Conservation (phyloP, 139 green algal genomes). For the Asterochloris erici region DNA sequence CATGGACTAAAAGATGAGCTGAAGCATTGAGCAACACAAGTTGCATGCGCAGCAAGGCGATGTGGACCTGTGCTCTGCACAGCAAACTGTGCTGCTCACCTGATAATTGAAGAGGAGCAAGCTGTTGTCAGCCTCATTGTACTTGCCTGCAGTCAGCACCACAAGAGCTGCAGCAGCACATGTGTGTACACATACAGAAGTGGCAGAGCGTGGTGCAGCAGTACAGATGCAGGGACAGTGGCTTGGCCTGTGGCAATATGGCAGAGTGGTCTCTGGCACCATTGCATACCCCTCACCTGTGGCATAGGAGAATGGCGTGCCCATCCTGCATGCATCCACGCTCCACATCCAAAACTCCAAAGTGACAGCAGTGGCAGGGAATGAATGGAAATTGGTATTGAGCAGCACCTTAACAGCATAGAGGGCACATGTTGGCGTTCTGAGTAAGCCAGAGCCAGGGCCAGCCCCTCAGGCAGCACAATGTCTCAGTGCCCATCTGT, state of each 20-base stretch:
- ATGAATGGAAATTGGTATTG: constrained; percentile 63
- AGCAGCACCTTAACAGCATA: constrained; percentile 87
- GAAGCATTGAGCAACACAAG: neutral
- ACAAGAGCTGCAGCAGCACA: too few relatives aligned
- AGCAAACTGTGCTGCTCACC: neutral
- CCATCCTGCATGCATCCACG: constrained; percentile 39
- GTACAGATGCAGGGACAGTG: too few relatives aligned
- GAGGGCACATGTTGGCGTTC: too few relatives aligned
- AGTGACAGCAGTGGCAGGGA: constrained; percentile 68
- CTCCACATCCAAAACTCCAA: constrained; percentile 90
- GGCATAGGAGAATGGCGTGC: constrained; percentile 47
- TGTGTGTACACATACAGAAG: too few relatives aligned
- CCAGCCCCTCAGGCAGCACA: too few relatives aligned
- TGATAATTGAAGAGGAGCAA: constrained; percentile 86
- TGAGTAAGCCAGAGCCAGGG: too few relatives aligned
- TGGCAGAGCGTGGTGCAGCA: too few relatives aligned
- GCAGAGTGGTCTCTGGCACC: too few relatives aligned
- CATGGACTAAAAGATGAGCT: neutral
- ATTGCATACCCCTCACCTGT: neutral
- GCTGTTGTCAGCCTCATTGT: constrained; percentile 72
- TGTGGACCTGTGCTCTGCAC: neutral
- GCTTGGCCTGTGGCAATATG: too few relatives aligned
- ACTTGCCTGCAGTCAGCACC: constrained; percentile 15
- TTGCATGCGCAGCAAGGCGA: neutral
- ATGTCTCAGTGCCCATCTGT: too few relatives aligned